phyloP scores from a whole-genome alignment of 1,284 basidiomycete genomes.

The Austroboletus novae-zelandiae region DNA sequence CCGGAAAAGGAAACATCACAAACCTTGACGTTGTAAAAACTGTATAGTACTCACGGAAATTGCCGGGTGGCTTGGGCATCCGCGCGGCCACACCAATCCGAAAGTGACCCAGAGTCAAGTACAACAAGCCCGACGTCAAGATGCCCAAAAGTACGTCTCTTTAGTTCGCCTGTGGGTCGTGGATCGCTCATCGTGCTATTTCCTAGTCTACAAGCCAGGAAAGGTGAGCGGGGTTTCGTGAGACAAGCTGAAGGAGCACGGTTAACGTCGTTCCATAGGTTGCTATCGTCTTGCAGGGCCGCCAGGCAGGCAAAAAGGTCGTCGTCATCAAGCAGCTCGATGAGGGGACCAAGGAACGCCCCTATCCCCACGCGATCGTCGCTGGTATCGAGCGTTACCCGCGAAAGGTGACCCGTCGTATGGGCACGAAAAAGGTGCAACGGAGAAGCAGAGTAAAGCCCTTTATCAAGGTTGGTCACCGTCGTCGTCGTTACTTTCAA shows the following conservation, averaged over 20 bases:
- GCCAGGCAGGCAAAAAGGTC: slow-evolving; percentile 93
- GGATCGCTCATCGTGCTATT: slow-evolving; percentile 28
- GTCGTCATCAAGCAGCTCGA: slow-evolving; percentile 88
- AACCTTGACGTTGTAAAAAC: slow-evolving; percentile 15
- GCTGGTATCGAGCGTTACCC: slow-evolving; percentile 97
- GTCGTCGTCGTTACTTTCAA: neutral
- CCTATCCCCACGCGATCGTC: slow-evolving; percentile 94
- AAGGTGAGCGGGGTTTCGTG: slow-evolving; percentile 66
- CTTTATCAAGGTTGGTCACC: slow-evolving; percentile 87
- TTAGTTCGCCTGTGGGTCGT: neutral
- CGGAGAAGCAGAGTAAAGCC: slow-evolving; percentile 95
- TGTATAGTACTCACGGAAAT: slow-evolving; percentile 25
- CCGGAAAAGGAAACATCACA: neutral
- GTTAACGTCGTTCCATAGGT: slow-evolving; percentile 47
- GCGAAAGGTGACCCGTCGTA: slow-evolving; percentile 91
- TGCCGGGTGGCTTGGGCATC: slow-evolving; percentile 31
- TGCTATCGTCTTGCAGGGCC: slow-evolving; percentile 93
- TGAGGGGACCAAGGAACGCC: slow-evolving; percentile 86
- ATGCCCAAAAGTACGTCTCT: slow-evolving; percentile 33
- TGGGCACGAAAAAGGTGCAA: slow-evolving; percentile 93
- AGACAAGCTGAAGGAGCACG: neutral
- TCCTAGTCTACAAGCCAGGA: slow-evolving; percentile 92
- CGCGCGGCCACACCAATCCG: neutral
- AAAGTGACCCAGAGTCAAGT: slow-evolving; percentile 11
- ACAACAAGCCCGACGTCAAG: slow-evolving; percentile 30